Conservation (phyloP, 2,329 filamentous ascomycete species). For the Penicillium sp. region DNA sequence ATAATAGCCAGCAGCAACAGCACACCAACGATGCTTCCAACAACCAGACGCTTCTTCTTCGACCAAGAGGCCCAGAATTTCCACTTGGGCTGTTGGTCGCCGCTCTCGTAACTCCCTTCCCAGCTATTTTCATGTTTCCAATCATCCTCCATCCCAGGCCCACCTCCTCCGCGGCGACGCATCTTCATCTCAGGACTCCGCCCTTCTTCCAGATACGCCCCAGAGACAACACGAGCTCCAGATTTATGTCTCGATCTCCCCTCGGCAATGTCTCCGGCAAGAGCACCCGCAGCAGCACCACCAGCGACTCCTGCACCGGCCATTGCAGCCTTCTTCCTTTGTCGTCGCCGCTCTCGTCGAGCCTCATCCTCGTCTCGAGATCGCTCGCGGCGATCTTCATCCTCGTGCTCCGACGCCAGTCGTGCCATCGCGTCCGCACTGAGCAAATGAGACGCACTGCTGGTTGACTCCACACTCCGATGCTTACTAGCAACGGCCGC, state of each 20-base stretch:
- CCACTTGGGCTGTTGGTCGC: conserved; percentile 33
- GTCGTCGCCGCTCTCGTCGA: conserved; percentile 31
- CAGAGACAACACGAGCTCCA: conserved; percentile 69
- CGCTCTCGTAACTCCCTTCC: conserved; percentile 39
- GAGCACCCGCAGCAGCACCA: conserved; percentile 10
- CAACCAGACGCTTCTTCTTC: conserved; percentile 52
- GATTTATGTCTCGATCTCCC: conserved; percentile 48
- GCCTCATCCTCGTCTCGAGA: conserved; percentile 41
- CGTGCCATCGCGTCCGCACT: conserved; percentile 64
- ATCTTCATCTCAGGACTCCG: conserved; percentile 53
- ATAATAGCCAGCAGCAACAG: conserved; percentile 66
- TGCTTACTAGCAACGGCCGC: conserved; percentile 38
- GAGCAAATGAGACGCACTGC: conserved; percentile 50
- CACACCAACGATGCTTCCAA: conserved; percentile 56
- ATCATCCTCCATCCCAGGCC: conserved; percentile 49
- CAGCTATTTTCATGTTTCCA: conserved; percentile 53
- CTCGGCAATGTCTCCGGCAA: conserved; percentile 27
- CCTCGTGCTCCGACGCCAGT: conserved; percentile 65
- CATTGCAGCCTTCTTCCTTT: conserved; percentile 33
- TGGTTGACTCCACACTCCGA: conserved; percentile 48
- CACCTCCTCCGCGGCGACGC: conserved; percentile 45
- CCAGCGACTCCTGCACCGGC: conserved; percentile 21
- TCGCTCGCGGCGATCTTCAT: conserved; percentile 53
- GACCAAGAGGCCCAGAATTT: conserved; percentile 37
- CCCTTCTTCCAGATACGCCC: conserved; percentile 70